These are phyloP conservation scores for Dothideomycetes sp. DNA, from an alignment of 2,329 filamentous ascomycete species.

Conservation along the genomic window DNA sequence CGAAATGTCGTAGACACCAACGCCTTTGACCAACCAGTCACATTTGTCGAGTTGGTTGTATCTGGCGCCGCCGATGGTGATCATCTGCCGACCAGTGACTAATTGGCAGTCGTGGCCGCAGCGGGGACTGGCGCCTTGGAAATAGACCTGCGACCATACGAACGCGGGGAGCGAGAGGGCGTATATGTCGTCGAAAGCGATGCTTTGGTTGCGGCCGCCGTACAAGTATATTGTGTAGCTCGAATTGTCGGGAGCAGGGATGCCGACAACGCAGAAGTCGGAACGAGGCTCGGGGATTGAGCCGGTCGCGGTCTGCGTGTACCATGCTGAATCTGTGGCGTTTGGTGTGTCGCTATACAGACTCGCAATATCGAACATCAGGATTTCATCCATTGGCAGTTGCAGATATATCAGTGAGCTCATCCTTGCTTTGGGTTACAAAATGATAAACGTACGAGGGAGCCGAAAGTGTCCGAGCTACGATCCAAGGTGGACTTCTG, in stretches of 20 bases:
- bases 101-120: conserved; percentile 31
- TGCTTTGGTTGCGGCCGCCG: conserved; percentile 31
- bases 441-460: too few species aligned
- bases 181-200: conserved; percentile 32
- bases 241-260: conserved; percentile 32
- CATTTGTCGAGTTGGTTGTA: neutral
- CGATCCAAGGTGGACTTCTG: neutral
- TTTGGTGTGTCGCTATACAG: neutral
- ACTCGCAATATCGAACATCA: conserved; percentile 1
- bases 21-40: conserved; percentile 5
- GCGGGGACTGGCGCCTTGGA: conserved; percentile 22
- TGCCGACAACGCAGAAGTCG: conserved; percentile 33
- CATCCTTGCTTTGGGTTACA: too few species aligned
- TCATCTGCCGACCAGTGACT: conserved; percentile 27
- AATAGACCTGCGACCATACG: conserved; percentile 30
- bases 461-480: too few species aligned
- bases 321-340: conserved; percentile 29
- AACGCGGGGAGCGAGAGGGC: conserved; percentile 37
- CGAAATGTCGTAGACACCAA: conserved; percentile 3
- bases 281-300: conserved; percentile 29
- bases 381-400: conserved; percentile 2
- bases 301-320: conserved; percentile 30
- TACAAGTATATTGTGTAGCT: conserved; percentile 39
- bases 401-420: too few species aligned
- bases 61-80: conserved; percentile 30